These are phyloP conservation scores for Eucalyptus decipiens DNA, from an alignment of 345 rosid genomes.

Conservation along the genomic window DNA sequence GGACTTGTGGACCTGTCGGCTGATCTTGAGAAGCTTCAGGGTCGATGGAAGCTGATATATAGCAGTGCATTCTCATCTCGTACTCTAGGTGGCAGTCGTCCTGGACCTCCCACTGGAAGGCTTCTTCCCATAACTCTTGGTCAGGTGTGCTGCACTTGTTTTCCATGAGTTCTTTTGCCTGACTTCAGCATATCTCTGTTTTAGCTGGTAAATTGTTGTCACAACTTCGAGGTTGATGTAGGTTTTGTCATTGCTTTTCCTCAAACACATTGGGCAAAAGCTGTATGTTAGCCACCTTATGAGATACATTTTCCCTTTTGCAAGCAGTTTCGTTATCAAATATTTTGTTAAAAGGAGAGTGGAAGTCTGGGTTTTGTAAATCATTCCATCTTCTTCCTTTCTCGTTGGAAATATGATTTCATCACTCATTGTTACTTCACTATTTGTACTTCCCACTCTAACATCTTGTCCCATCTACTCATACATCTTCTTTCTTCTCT, in stretches of 20 bases:
- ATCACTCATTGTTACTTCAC: not conserved
- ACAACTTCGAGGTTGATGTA: not conserved
- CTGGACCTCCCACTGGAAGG: constrained; percentile 85
- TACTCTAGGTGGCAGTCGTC: constrained; percentile 84
- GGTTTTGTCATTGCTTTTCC: not conserved
- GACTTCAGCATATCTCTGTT: not conserved
- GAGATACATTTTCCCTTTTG: not conserved
- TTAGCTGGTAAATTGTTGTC: not conserved
- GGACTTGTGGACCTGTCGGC: constrained; percentile 51
- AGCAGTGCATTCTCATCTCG: constrained; percentile 95
- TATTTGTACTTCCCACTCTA: not conserved
- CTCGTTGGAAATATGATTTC: not conserved
- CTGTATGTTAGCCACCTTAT: not conserved
- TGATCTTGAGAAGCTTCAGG: constrained; percentile 63
- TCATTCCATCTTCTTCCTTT: not conserved
- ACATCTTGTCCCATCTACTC: not conserved
- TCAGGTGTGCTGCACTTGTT: constrained; percentile 33
- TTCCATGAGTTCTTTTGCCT: not conserved
- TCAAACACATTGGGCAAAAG: not conserved
- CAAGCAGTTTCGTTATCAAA: not conserved
- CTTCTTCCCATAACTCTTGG: constrained; percentile 87
- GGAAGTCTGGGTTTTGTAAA: not conserved
- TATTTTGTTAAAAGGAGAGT: not conserved
- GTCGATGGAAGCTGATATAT: constrained; percentile 78
- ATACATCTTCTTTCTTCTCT: not conserved